Conservation (phyloP, 2,329 filamentous ascomycete genomes). For the Arthroderma uncinatum region DNA sequence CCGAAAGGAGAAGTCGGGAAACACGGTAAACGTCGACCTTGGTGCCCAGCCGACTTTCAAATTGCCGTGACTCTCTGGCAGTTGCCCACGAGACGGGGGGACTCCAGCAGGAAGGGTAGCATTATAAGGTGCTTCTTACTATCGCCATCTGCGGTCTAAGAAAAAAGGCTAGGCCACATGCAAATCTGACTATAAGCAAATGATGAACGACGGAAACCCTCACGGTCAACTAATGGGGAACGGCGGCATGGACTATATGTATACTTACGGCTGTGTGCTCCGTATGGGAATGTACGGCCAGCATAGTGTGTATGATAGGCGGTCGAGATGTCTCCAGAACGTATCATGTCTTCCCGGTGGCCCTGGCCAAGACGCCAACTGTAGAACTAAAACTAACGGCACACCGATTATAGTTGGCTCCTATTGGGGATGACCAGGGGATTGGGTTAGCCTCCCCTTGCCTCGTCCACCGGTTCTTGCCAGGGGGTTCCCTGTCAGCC, state of each 20-base stretch:
- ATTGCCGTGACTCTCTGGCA: background rate
- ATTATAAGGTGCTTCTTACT: background rate
- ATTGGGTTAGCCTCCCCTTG: background rate
- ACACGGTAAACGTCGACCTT: background rate
- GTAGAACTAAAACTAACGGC: background rate
- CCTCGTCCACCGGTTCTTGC: background rate
- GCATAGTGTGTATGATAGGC: conserved; percentile 2
- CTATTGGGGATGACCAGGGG: background rate
- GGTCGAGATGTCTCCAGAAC: background rate
- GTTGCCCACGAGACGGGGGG: background rate
- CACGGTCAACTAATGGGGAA: background rate
- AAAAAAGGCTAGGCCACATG: background rate
- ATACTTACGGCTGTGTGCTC: conserved; percentile 1
- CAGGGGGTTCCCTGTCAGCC: conserved; percentile 1
- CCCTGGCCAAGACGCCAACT: background rate
- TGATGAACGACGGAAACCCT: background rate
- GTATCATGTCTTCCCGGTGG: background rate
- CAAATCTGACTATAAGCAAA: conserved; percentile 1
- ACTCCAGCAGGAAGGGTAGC: background rate
- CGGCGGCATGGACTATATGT: background rate
- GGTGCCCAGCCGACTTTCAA: conserved; percentile 1
- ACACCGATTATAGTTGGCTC: background rate
- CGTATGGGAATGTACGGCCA: background rate
- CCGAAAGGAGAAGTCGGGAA: background rate
- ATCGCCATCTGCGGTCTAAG: conserved; percentile 1